phyloP scores from a whole-genome alignment of 2,329 filamentous ascomycete genomes.

The Coniochaeta pulveracea region DNA sequence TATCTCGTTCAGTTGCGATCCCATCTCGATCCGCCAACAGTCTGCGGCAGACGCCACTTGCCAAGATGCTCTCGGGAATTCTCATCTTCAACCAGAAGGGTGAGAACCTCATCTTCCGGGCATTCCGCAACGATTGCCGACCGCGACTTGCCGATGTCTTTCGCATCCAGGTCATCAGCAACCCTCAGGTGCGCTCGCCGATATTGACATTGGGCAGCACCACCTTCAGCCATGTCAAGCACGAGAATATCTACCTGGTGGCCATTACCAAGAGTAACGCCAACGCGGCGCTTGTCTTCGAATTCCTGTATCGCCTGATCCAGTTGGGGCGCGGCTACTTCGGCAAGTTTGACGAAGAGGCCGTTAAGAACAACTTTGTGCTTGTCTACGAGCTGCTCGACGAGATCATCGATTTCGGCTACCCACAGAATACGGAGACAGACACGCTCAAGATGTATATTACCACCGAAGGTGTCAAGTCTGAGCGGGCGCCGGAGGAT shows the following conservation, averaged over 20 bases:
- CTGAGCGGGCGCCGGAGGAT: slow-evolving; percentile 74
- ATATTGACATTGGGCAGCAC: slow-evolving; percentile 96
- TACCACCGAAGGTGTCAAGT: slow-evolving; percentile 96
- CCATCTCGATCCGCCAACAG: too few species aligned
- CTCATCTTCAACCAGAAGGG: slow-evolving; percentile 99
- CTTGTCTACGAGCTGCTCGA: slow-evolving; percentile 95
- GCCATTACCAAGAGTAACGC: slow-evolving; percentile 98
- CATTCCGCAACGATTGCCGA: slow-evolving; percentile 96
- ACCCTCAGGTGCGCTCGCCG: slow-evolving; percentile 91
- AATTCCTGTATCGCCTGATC: slow-evolving; percentile 91
- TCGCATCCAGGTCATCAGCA: slow-evolving; percentile 98
- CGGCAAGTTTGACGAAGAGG: slow-evolving; percentile 98
- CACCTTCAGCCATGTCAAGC: slow-evolving; percentile 98
- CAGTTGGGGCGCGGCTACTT: slow-evolving; percentile 91
- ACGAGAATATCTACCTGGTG: slow-evolving; percentile 97
- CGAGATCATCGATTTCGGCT: slow-evolving; percentile 97
- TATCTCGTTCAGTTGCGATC: too few species aligned
- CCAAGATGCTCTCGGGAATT: slow-evolving; percentile 87
- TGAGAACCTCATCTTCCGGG: slow-evolving; percentile 98
- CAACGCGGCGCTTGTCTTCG: slow-evolving; percentile 95
- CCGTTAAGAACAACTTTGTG: slow-evolving; percentile 99
- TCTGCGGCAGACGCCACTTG: slow-evolving; percentile 7
- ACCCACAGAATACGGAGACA: slow-evolving; percentile 97
- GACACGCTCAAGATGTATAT: slow-evolving; percentile 99
- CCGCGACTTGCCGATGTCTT: slow-evolving; percentile 97